phyloP scores from a whole-genome alignment of 2,329 filamentous ascomycete genomes.

The Diaporthe destruens region DNA sequence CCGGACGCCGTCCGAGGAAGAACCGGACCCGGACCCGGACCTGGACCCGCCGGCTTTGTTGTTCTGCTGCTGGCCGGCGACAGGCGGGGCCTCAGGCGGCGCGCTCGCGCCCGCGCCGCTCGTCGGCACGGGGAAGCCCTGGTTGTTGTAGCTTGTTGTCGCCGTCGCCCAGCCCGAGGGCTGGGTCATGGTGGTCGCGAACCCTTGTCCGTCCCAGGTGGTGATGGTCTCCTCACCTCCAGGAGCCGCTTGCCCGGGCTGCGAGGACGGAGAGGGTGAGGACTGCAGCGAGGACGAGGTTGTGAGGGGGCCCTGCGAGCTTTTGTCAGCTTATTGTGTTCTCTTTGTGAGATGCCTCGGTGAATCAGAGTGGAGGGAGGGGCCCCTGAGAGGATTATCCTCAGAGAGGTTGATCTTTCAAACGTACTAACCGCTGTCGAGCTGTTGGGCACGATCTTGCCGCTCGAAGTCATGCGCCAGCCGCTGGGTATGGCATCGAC shows the following conservation, averaged over 20 bases:
- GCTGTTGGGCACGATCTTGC: conserved; percentile 82
- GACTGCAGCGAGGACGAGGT: conserved; percentile 61
- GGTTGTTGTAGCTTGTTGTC: conserved; percentile 57
- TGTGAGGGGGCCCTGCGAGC: conserved; percentile 54
- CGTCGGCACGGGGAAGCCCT: conserved; percentile 58
- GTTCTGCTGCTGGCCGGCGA: conserved; percentile 5
- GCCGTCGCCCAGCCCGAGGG: conserved; percentile 48
- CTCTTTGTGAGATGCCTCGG: neutral
- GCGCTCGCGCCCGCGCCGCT: conserved; percentile 11
- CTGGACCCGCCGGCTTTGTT: conserved; percentile 6
- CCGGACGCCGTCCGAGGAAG: neutral
- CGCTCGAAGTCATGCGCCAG: conserved; percentile 83
- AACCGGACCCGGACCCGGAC: no score
- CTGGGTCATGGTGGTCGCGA: conserved; percentile 60
- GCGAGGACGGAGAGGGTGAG: conserved; percentile 58
- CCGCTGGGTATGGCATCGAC: conserved; percentile 75
- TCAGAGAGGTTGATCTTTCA: conserved; percentile 7
- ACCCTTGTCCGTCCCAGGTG: conserved; percentile 61
- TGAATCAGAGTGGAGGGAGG: neutral
- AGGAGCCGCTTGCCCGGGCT: conserved; percentile 46
- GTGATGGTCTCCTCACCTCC: conserved; percentile 61
- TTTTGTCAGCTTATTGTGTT: conserved; percentile 3
- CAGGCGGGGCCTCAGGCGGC: conserved; percentile 20
- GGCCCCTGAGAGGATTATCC: neutral
- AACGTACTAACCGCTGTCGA: conserved; percentile 68